Percentiles rank a stretch among this genome's conserved stretches.
phyloP scores from a whole-genome alignment of 768 basidiomycete genomes.

The Tricholoma terreum region DNA sequence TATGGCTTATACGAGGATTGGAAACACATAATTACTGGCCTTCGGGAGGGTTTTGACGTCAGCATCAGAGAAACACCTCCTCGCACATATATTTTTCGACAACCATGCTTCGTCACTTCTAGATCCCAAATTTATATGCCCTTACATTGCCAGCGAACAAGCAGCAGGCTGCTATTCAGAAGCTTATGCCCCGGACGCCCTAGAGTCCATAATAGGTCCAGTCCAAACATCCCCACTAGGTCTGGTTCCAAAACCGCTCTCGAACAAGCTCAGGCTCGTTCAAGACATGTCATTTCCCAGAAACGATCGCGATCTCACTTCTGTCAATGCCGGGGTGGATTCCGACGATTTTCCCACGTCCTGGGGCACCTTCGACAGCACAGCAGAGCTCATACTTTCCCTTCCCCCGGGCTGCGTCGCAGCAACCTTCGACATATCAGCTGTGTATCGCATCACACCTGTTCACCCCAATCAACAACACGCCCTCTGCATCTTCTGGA shows the following conservation, averaged over 20 bases:
- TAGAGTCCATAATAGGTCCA: slow-evolving; percentile 35
- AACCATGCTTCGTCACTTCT: slow-evolving; percentile 32
- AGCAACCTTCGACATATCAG: background rate
- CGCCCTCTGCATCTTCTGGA: slow-evolving; percentile 32
- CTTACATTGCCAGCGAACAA: slow-evolving; percentile 24
- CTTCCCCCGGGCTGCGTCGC: slow-evolving; percentile 6
- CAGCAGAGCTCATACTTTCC: slow-evolving; percentile 21
- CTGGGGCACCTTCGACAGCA: slow-evolving; percentile 38
- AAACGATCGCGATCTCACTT: slow-evolving; percentile 19
- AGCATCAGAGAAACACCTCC: slow-evolving; percentile 22
- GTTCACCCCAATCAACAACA: background rate
- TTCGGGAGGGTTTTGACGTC: slow-evolving; percentile 35
- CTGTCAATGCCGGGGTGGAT: too few species aligned
- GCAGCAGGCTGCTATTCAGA: background rate
- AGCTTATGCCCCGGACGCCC: slow-evolving; percentile 19
- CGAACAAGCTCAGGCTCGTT: slow-evolving; percentile 18
- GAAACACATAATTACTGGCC: slow-evolving; percentile 27
- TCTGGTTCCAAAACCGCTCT: slow-evolving; percentile 34
- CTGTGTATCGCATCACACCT: background rate
- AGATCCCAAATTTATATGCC: slow-evolving; percentile 27
- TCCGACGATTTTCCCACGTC: too few species aligned
- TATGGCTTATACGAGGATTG: slow-evolving; percentile 6
- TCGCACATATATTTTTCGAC: slow-evolving; percentile 23
- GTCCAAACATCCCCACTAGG: slow-evolving; percentile 40
- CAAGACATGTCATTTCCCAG: slow-evolving; percentile 31